Base-by-base conservation (phyloP, 2,329 filamentous ascomycete genomes). In the Cytospora mali region DNA sequence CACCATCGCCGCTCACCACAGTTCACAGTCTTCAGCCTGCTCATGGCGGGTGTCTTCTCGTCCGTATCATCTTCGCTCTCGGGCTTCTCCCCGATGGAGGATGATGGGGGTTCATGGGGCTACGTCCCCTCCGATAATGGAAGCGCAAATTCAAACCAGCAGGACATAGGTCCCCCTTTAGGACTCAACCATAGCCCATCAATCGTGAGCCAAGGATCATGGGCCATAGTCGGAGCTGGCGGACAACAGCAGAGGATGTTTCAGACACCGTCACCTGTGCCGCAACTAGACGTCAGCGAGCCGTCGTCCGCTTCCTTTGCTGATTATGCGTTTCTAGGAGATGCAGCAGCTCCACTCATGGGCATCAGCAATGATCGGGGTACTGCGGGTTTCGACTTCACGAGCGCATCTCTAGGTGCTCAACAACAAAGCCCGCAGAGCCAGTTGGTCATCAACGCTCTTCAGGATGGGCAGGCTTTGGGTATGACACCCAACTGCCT, bases 141-240 rank as follows among this genome's bases (percentile, higher is more conserved):
- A 14, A 67, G 71, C n/a, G 71, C 72, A 27, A 69, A 70, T 58
- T 50, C 21, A 3, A 33, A 27, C 4, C 57, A 53, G 10, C 57
- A 54, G 21, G 55, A 52, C 14, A 27, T 64, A 6, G 59, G 42
- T 27, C 33, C 46, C 3, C 39, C 55, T 21, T n/a, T 42, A 14
- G 78, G 75, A 21, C 80, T 83, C 64, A 72, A 81, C 21, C n/a
- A n/a, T n/a, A 84, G 83, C 65, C 82, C 83, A 6, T 78, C 77
- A 13, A 82, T 77, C 67, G 77, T 78, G 16, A 84, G 82, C 64
- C 71, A 85, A 67, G 78, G 76, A 42, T 82, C 82, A 25, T 85
- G 79, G 72, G 76, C 75, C 14, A 71, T 84, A 50, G 71, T 84
- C 53, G 75, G 77, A 31, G 76, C 77, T 65, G 68, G 71, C 18